Evolutionary conservation across 768 basidiomycete genomes (phyloP).

Genomic region (Phlegmacium glaucopus): DNA sequence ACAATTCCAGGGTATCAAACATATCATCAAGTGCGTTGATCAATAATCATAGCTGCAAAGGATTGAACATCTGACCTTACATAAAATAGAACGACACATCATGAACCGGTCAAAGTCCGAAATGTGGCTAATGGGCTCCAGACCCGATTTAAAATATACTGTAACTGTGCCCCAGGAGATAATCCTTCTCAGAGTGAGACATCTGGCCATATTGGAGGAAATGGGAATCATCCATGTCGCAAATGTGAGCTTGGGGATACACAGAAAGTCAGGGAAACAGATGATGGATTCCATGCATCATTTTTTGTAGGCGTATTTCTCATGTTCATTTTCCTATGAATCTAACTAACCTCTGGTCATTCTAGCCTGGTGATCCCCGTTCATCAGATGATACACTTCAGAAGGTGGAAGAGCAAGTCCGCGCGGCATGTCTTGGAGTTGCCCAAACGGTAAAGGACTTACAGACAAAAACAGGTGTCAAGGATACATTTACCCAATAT

Average conservation of each 20-base stretch:
- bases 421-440: slow-evolving; percentile 5
- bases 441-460: slow-evolving; percentile 3
- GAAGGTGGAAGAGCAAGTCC: slow-evolving; percentile 4
- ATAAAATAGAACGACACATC: slow-evolving; percentile 2
- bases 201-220: slow-evolving; percentile 31
- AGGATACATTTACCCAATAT: slow-evolving; percentile 28
- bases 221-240: slow-evolving; percentile 32
- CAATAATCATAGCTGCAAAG: no score
- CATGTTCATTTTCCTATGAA: no score
- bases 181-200: slow-evolving; percentile 33
- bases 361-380: slow-evolving; percentile 4
- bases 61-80: no score
- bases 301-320: no score
- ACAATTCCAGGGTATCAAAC: slow-evolving; percentile 23
- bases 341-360: no score
- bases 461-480: slow-evolving; percentile 28
- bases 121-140: not conserved
- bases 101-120: not conserved
- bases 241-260: slow-evolving; percentile 30
- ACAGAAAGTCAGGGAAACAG: slow-evolving; percentile 17
- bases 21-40: slow-evolving; percentile 14
- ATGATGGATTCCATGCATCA: slow-evolving; percentile 26
- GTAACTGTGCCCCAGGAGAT: slow-evolving; percentile 19
- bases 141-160: slow-evolving; percentile 2
- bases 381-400: not conserved